Conservation (phyloP, 1,284 basidiomycete species). For the Neonothopanus nambi region DNA sequence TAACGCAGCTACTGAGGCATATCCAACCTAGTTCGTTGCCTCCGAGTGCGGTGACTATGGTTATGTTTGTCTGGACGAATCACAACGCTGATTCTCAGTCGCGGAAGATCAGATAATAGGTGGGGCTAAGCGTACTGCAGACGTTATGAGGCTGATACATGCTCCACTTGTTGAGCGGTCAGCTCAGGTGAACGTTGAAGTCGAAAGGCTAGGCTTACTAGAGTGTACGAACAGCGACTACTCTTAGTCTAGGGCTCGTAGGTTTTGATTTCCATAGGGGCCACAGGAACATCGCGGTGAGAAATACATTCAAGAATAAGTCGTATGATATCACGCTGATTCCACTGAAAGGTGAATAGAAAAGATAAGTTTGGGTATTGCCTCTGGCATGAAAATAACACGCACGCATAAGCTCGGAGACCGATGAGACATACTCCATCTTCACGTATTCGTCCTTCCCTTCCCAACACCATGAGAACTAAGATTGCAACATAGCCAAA, state of each 20-base stretch:
- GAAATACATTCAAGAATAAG: too few relatives aligned
- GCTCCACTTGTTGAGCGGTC: background rate
- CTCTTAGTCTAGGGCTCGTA: conserved; percentile 11
- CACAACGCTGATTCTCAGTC: too few relatives aligned
- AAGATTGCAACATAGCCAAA: conserved; percentile 7
- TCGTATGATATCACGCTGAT: conserved; percentile 11
- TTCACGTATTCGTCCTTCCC: conserved; percentile 2
- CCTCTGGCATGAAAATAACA: background rate
- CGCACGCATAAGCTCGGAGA: conserved; percentile 9
- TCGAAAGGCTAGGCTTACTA: background rate
- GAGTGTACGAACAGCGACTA: conserved; percentile 10
- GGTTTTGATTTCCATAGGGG: conserved; percentile 11
- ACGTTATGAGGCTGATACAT: too few relatives aligned
- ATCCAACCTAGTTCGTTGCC: conserved; percentile 14
- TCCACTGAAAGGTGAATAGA: conserved; percentile 1
- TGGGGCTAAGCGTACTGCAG: too few relatives aligned
- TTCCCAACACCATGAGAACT: conserved; percentile 9
- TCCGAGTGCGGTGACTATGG: conserved; percentile 1
- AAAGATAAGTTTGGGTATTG: background rate
- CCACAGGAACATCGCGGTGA: conserved; percentile 15
- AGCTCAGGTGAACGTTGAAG: background rate
- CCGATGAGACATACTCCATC: conserved; percentile 14
- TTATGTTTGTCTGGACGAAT: conserved; percentile 10
- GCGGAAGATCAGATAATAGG: too few relatives aligned
- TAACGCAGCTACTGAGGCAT: conserved; percentile 13